phyloP scores from a whole-genome alignment of 108 stramenopile species.

The Cylindrotheca fusiformis region DNA sequence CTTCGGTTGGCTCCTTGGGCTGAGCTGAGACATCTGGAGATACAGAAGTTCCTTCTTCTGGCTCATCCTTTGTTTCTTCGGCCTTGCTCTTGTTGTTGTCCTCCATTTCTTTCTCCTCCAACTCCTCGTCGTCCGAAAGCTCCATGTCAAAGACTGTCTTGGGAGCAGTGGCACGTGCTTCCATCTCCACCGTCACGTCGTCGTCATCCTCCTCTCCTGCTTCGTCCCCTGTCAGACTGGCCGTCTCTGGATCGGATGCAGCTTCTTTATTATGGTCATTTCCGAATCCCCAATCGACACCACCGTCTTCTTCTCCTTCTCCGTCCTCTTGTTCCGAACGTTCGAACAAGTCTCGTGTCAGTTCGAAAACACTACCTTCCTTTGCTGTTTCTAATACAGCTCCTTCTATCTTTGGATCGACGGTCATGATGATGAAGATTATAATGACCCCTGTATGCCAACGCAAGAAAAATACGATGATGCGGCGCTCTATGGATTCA shows the following conservation, averaged over 20 bases:
- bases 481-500: too few relatives aligned
- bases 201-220: background rate
- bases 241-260: background rate
- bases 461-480: too few relatives aligned
- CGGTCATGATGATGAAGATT: too few relatives aligned
- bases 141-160: background rate
- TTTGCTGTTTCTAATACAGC: too few relatives aligned
- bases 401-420: too few relatives aligned
- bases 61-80: background rate
- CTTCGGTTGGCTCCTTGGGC: too few relatives aligned
- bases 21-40: too few relatives aligned
- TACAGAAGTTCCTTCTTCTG: too few relatives aligned
- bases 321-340: constrained; percentile 1
- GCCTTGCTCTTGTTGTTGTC: constrained; percentile 1
- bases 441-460: too few relatives aligned
- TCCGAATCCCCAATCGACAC: constrained; percentile 8
- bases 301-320: background rate
- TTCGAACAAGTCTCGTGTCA: constrained; percentile 13
- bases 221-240: background rate
- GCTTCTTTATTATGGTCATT: background rate
- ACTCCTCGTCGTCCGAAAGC: background rate
- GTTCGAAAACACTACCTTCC: constrained; percentile 14
- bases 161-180: background rate
- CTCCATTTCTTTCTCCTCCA: background rate
- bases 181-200: constrained; percentile 1